These are phyloP conservation scores for Ophiostoma ulmi DNA, from an alignment of 2,329 filamentous ascomycete species.

Conservation along the genomic window DNA sequence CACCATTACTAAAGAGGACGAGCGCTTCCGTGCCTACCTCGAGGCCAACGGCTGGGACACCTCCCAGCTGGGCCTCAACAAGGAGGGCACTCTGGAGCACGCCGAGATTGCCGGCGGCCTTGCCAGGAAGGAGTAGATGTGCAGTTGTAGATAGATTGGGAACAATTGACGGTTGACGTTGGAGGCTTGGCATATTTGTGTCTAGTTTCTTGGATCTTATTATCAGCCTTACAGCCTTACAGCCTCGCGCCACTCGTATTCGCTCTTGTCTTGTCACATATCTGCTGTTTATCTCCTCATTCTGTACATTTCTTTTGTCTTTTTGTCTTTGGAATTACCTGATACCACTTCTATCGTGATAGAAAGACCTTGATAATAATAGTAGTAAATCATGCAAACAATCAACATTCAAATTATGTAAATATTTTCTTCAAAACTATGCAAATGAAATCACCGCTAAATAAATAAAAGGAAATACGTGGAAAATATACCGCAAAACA, in stretches of 20 bases:
- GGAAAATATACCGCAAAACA: not conserved
- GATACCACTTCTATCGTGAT: not conserved
- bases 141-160: not conserved
- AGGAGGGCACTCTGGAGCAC: conserved; percentile 30
- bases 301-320: not conserved
- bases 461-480: not conserved
- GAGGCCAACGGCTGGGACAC: conserved; percentile 72
- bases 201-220: too few relatives aligned
- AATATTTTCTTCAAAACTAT: not conserved
- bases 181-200: not conserved
- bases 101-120: not conserved
- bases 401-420: too few relatives aligned
- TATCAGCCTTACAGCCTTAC: not conserved
- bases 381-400: not conserved
- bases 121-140: not conserved
- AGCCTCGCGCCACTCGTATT: not conserved
- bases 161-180: not conserved
- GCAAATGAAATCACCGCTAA: not conserved
- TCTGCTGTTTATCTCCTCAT: too few relatives aligned
- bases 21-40: conserved; percentile 68
- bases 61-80: conserved; percentile 44
- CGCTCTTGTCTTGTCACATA: not conserved
- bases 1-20: conserved; percentile 74
- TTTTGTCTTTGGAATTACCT: not conserved
- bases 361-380: not conserved